Evolutionary conservation across 371 early-diverging fungal genomes (phyloP), one percentile per base, ranked within the genome.

Genomic region (Circinella umbellata): DNA sequence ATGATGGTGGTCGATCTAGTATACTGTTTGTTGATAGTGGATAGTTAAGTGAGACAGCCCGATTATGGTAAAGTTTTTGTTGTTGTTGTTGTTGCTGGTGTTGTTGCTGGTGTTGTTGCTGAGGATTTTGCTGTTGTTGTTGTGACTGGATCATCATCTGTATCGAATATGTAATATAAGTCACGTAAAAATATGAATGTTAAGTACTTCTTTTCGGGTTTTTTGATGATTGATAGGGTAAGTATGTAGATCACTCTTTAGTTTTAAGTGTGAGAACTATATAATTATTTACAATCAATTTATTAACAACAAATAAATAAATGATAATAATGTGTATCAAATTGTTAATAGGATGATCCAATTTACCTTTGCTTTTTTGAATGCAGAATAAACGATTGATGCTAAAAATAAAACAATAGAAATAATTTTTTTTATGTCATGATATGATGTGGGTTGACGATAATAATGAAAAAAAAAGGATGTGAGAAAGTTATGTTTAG

Each of bases 41-140:
- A 34, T 57, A 57, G 57, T 57, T 57, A 27, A 57, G 57, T 34
- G 57, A 57, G 4, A 57, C 57, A 7, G 57, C 57, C n/a, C 57
- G 57, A 34, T 34, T 57, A 34, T 57, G 57, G 27, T 57, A 57
- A 34, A 57, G 57, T 4, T 57, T 57, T 6, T 57, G 20, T 57
- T 57, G 57, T 13, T 57, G 34, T 34, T 57, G 57, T 55, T 55
- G 57, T 55, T 55, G 49, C 15, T 49, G 49, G 5, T 49, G 49
- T n/a, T 49, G 51, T 11, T 57, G 57, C n/a, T 57, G 57, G 6
- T 57, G 34, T 4, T 57, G 57, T 27, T 57, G 57, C 27, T 57
- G 51, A 13, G 8, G 51, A 17, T 51, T 8, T n/a, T 57, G 57
- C 18, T 5, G 34, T 34, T 57, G 27, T 27, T 57, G 57, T 1